phyloP scores from a whole-genome alignment of 176 grass and related monocot species.

The Carex kokanica region DNA sequence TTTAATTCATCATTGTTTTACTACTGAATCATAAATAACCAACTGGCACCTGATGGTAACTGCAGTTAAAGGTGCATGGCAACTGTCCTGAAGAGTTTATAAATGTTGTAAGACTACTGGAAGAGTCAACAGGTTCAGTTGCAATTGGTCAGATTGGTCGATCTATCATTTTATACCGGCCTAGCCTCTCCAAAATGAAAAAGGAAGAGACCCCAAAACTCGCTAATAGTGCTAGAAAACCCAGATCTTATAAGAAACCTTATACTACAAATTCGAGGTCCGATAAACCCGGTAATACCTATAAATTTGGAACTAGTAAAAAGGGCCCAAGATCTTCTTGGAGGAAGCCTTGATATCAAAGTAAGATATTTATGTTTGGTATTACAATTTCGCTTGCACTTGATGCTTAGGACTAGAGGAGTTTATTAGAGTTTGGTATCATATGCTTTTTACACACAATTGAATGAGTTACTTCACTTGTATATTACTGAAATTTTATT shows the following conservation, averaged over 20 bases:
- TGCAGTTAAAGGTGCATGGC: conserved; percentile 79
- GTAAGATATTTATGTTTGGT: background rate
- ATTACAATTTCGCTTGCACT: background rate
- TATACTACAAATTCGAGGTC: background rate
- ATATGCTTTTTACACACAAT: background rate
- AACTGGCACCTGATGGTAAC: conserved; percentile 18
- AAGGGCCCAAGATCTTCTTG: conserved; percentile 13
- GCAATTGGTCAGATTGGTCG: conserved; percentile 67
- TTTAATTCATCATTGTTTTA: background rate
- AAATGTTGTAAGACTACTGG: conserved; percentile 72
- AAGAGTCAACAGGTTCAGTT: conserved; percentile 81
- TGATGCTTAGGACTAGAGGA: background rate
- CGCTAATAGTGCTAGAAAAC: background rate
- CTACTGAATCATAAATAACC: conserved; percentile 13
- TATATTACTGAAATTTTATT: conserved; percentile 12
- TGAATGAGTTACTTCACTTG: background rate
- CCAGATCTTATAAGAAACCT: conserved; percentile 8
- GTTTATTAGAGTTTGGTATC: conserved; percentile 5
- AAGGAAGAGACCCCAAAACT: conserved; percentile 32
- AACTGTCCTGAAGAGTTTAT: conserved; percentile 71
- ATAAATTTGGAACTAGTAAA: conserved; percentile 17
- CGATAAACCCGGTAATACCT: background rate
- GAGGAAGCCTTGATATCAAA: background rate
- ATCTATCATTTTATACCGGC: conserved; percentile 80
- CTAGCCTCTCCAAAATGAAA: conserved; percentile 88